Evolutionary conservation across 1,139 yeast genomes (phyloP).

Genomic region (Blastobotrys persicus): DNA sequence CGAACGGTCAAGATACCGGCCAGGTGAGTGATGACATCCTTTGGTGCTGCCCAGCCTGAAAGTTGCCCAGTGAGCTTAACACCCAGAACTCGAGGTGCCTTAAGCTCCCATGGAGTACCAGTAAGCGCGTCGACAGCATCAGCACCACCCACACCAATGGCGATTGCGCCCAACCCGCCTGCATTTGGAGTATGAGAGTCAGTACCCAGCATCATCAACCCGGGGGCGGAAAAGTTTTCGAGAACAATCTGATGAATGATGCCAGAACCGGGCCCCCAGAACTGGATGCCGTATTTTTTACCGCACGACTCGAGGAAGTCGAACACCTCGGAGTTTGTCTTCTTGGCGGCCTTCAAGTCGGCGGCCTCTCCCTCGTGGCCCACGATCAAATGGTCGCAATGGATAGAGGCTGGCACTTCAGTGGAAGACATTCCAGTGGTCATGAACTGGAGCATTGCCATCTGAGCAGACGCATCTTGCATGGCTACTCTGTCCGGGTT

Average conservation of each 20-base stretch:
- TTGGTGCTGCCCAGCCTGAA: slow-evolving; percentile 93
- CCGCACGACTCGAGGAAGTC: slow-evolving; percentile 90
- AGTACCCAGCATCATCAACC: slow-evolving; percentile 93
- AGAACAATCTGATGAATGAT: slow-evolving; percentile 95
- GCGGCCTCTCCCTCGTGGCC: slow-evolving; percentile 87
- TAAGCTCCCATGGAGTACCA: slow-evolving; percentile 98
- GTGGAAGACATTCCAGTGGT: slow-evolving; percentile 86
- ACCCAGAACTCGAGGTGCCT: slow-evolving; percentile 92
- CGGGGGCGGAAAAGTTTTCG: slow-evolving; percentile 94
- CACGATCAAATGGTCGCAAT: slow-evolving; percentile 95
- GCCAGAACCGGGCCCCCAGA: slow-evolving; percentile 99
- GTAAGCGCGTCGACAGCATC: slow-evolving; percentile 97
- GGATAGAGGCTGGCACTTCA: slow-evolving; percentile 91
- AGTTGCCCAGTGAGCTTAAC: slow-evolving; percentile 84
- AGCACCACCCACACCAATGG: slow-evolving; percentile 99
- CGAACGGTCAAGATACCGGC: slow-evolving; percentile 91
- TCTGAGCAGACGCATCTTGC: slow-evolving; percentile 99
- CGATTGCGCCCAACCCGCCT: slow-evolving; percentile 95
- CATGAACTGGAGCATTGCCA: slow-evolving; percentile 95
- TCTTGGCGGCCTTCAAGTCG: slow-evolving; percentile 72
- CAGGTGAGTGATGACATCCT: slow-evolving; percentile 86
- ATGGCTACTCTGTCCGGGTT: slow-evolving; percentile 98
- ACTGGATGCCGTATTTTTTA: slow-evolving; percentile 88
- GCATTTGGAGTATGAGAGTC: slow-evolving; percentile 98
- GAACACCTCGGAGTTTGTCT: slow-evolving; percentile 88